Percentiles rank a stretch among this genome's conserved stretches.
Evolutionary conservation across 768 basidiomycete species (phyloP).

Genomic region (Tylopilus balloui): DNA sequence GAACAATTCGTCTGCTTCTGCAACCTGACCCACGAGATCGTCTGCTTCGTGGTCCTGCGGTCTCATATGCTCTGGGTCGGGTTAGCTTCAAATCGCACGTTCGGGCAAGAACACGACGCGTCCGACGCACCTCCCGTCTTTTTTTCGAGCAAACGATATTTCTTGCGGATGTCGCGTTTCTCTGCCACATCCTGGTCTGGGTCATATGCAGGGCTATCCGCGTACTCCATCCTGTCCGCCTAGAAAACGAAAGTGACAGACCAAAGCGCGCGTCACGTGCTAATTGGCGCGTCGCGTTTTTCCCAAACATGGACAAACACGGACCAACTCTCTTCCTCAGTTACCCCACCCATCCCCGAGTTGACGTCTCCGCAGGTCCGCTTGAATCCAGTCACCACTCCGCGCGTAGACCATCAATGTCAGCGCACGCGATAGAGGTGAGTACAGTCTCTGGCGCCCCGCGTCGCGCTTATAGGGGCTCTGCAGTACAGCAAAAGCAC

Average conservation of each 20-base stretch:
- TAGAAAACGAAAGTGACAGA: too few species aligned
- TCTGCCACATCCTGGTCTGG: conserved; percentile 83
- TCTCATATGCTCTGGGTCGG: conserved; percentile 40
- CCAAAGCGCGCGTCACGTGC: conserved; percentile 13
- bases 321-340: neutral
- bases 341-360: neutral
- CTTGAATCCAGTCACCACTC: neutral
- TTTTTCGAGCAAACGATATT: conserved; percentile 65
- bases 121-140: conserved; percentile 54
- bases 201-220: conserved; percentile 50
- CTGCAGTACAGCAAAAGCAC: conserved; percentile 68
- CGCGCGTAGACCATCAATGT: conserved; percentile 6
- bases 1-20: conserved; percentile 58
- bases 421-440: conserved; percentile 32
- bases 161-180: conserved; percentile 66
- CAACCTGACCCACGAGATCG: conserved; percentile 51
- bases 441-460: conserved; percentile 1
- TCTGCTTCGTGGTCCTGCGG: conserved; percentile 54
- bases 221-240: conserved; percentile 16
- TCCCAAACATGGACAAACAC: conserved; percentile 22
- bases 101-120: neutral
- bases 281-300: conserved; percentile 22
- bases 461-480: conserved; percentile 6
- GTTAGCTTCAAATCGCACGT: conserved; percentile 1
- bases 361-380: neutral